Percentiles rank a stretch among this genome's conserved stretches.
These are phyloP conservation scores for Lycium barbarum DNA, from an alignment of 257 asterid genomes.

Conservation along the genomic window DNA sequence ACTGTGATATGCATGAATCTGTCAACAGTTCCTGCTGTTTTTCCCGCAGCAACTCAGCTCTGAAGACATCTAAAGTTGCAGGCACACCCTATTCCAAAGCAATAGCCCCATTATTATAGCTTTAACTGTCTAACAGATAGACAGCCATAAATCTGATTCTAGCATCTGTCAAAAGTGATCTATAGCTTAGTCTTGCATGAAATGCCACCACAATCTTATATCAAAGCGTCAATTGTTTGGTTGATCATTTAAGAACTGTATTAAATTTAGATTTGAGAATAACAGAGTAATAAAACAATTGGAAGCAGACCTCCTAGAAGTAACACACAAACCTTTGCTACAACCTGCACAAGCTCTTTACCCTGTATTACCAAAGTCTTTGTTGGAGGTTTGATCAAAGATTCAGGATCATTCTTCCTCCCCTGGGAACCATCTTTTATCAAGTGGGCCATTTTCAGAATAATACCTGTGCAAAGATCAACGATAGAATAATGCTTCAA, in stretches of 20 bases:
- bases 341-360: conserved; percentile 88
- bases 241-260: not conserved
- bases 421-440: conserved; percentile 75
- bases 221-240: not conserved
- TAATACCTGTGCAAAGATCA: conserved; percentile 57
- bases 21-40: conserved; percentile 82
- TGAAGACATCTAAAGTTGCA: conserved; percentile 63
- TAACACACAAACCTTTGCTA: conserved; percentile 71
- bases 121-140: not conserved
- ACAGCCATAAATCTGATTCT: conserved; percentile 25
- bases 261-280: not conserved
- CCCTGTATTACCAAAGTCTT: conserved; percentile 75
- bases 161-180: not conserved
- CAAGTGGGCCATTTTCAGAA: conserved; percentile 87
- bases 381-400: conserved; percentile 59
- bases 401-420: conserved; percentile 52
- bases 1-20: conserved; percentile 89
- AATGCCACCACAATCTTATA: conserved; percentile 19
- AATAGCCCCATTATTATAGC: conserved; percentile 12
- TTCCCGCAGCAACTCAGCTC: conserved; percentile 65
- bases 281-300: conserved; percentile 4
- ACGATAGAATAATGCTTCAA: conserved; percentile 29
- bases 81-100: conserved; percentile 75
- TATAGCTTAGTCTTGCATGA: conserved; percentile 8
- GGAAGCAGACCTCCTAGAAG: not conserved